phyloP scores from a whole-genome alignment of 2,329 filamentous ascomycete species.

The Fusarium zealandicum region DNA sequence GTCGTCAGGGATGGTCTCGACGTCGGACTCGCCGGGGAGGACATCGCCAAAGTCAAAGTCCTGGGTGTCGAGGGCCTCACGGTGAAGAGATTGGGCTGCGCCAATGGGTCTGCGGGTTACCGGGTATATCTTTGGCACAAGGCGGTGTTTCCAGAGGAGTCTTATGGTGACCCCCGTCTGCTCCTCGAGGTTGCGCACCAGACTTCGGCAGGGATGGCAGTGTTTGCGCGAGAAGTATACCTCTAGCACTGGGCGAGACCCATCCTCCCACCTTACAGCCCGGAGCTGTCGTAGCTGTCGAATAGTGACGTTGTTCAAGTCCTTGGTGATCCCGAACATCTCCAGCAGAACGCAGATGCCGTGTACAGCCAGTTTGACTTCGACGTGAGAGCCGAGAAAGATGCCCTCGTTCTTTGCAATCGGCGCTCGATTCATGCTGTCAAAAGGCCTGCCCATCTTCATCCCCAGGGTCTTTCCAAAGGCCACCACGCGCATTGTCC shows the following conservation, averaged over 20 bases:
- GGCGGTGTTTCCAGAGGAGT: constrained; percentile 41
- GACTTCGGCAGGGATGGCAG: constrained; percentile 41
- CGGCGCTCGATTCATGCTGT: constrained; percentile 19
- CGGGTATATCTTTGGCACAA: constrained; percentile 41
- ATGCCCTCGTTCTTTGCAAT: constrained; percentile 30
- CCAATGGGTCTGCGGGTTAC: not conserved
- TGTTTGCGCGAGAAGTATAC: constrained; percentile 48
- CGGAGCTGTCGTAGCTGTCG: constrained; percentile 37
- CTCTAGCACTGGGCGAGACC: constrained; percentile 42
- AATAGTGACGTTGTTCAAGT: constrained; percentile 31
- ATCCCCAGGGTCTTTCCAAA: constrained; percentile 43
- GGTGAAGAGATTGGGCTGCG: not conserved
- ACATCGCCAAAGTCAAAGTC: constrained; percentile 37
- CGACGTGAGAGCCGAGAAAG: constrained; percentile 48
- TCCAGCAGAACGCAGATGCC: constrained; percentile 42
- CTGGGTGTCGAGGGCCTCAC: constrained; percentile 23
- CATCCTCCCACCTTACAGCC: constrained; percentile 37
- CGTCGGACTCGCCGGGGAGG: constrained; percentile 17
- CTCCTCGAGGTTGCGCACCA: constrained; percentile 37
- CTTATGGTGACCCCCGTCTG: constrained; percentile 41
- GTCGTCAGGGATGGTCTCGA: constrained; percentile 23
- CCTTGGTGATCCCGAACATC: constrained; percentile 36
- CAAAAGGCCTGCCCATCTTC: constrained; percentile 42
- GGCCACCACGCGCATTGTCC: constrained; percentile 42
- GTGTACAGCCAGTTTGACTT: constrained; percentile 50